Evolutionary conservation across 192 early-diverging fungal genomes (phyloP).

Genomic region (Coemansia sp.): DNA sequence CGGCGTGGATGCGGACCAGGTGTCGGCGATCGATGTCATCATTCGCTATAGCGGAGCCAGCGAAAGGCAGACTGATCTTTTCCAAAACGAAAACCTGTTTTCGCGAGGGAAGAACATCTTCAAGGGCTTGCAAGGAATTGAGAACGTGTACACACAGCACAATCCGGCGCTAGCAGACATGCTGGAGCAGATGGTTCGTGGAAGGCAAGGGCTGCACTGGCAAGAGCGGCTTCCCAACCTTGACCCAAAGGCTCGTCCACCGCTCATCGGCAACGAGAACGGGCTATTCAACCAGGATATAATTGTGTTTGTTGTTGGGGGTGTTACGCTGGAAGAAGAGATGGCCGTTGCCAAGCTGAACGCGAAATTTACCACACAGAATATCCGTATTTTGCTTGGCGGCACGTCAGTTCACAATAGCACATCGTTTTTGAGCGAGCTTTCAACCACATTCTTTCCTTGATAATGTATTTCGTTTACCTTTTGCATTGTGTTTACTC

Average conservation of each 20-base stretch:
- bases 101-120: constrained; percentile 83
- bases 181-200: constrained; percentile 77
- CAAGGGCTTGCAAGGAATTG: constrained; percentile 93
- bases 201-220: constrained; percentile 47
- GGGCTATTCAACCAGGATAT: constrained; percentile 83
- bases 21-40: constrained; percentile 68
- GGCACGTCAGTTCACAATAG: constrained; percentile 88
- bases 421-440: constrained; percentile 42
- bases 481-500: neutral
- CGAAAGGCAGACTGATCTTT: constrained; percentile 84
- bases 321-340: constrained; percentile 93
- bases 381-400: constrained; percentile 84
- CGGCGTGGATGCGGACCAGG: constrained; percentile 72
- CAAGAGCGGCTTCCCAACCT: constrained; percentile 58
- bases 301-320: constrained; percentile 94
- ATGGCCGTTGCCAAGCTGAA: constrained; percentile 84
- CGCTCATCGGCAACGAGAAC: constrained; percentile 29
- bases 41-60: constrained; percentile 75
- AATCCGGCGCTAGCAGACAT: constrained; percentile 79
- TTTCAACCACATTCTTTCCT: constrained; percentile 48
- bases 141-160: constrained; percentile 99
- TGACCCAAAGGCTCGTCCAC: constrained; percentile 36
- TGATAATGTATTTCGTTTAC: constrained; percentile 7
- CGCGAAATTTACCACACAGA: constrained; percentile 60
- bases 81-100: constrained; percentile 84